These are phyloP conservation scores for Candida sojae DNA, from an alignment of 1,139 yeast genomes.

Conservation along the genomic window DNA sequence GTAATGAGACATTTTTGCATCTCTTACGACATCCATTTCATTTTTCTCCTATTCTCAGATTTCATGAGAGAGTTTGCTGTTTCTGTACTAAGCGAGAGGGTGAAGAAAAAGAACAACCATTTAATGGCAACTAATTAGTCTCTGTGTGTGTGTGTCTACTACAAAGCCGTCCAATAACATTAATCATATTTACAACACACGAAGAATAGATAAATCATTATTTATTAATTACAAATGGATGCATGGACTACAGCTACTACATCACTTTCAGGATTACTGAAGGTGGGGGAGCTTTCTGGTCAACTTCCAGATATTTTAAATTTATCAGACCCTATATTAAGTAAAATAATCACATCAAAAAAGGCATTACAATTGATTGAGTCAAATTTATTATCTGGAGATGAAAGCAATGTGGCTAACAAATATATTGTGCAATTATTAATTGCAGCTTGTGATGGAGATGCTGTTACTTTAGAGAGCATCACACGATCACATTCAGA, in stretches of 20 bases:
- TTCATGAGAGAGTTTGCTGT: not conserved
- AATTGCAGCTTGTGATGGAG: conserved; percentile 56
- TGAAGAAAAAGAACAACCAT: no score
- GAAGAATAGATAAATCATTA: not conserved
- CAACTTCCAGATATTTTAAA: conserved; percentile 8
- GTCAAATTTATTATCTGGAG: conserved; percentile 11
- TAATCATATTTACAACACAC: not conserved
- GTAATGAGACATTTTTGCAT: not conserved
- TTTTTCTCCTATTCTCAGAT: not conserved
- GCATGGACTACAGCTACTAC: conserved; percentile 16
- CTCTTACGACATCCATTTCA: not conserved
- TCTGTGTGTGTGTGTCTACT: no score
- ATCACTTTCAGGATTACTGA: conserved; percentile 8
- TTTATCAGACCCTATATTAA: conserved; percentile 38
- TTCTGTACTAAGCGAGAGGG: no score
- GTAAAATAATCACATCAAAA: conserved; percentile 49
- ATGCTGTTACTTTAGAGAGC: conserved; percentile 43
- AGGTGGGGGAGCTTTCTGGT: conserved; percentile 4
- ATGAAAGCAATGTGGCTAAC: conserved; percentile 10
- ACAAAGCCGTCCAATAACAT: no score
- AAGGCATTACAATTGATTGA: conserved; percentile 37
- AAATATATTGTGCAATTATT: conserved; percentile 33
- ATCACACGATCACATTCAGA: conserved; percentile 31
- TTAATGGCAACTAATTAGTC: no score
- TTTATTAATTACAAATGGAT: conserved; percentile 16